Conservation (phyloP, 1,284 basidiomycete genomes). For the Inonotus obliquus region DNA sequence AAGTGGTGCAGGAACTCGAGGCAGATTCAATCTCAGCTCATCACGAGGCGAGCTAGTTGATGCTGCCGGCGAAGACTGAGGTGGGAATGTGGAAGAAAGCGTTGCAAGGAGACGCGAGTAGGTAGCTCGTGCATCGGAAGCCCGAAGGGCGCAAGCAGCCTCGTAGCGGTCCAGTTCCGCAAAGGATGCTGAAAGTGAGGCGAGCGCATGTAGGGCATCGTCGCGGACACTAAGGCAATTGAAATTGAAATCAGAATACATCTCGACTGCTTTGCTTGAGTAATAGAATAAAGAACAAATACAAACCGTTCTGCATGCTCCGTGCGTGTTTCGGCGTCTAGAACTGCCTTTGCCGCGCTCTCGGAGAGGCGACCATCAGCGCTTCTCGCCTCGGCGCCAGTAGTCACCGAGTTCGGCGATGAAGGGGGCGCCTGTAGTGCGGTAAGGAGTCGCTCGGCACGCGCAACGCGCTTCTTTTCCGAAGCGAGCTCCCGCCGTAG, state of each 20-base stretch:
- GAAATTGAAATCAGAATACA: neutral
- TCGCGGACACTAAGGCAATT: constrained; percentile 37
- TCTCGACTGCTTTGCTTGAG: neutral
- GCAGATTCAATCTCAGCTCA: neutral
- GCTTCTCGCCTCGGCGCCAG: neutral
- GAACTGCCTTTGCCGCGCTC: constrained; percentile 32
- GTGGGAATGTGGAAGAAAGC: constrained; percentile 29
- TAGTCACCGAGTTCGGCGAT: neutral
- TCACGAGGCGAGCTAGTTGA: neutral
- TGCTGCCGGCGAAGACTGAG: constrained; percentile 20
- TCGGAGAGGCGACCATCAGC: constrained; percentile 4
- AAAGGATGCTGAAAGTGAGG: constrained; percentile 49
- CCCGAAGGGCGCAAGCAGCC: constrained; percentile 38
- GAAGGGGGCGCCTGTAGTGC: constrained; percentile 24
- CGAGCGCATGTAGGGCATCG: constrained; percentile 48
- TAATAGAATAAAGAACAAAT: constrained; percentile 29
- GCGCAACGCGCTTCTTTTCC: constrained; percentile 40
- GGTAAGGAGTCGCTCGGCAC: constrained; percentile 46
- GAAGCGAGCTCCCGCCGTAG: constrained; percentile 12
- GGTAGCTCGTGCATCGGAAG: constrained; percentile 44
- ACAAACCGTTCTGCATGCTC: constrained; percentile 43
- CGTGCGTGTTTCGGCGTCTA: constrained; percentile 46
- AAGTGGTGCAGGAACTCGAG: neutral
- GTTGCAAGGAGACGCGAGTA: constrained; percentile 41
- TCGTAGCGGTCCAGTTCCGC: constrained; percentile 48